These are phyloP conservation scores for Saccharata proteae DNA, from an alignment of 2,329 filamentous ascomycete genomes.

Conservation along the genomic window DNA sequence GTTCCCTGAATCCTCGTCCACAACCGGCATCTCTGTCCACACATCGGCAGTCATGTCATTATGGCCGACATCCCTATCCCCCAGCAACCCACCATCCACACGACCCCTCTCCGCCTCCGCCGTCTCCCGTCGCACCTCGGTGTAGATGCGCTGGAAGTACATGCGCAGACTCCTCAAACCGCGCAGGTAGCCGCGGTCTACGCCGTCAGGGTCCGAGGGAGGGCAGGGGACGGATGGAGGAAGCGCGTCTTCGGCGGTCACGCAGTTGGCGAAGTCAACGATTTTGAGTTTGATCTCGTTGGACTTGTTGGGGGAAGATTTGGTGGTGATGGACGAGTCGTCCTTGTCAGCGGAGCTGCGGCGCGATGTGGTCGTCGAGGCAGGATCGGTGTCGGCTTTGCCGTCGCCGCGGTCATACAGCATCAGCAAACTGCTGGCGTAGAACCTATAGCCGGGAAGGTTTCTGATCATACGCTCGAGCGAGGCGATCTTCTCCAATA, in stretches of 20 bases:
- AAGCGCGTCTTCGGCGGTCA: constrained; percentile 67
- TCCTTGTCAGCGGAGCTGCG: constrained; percentile 15
- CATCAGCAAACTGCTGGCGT: constrained; percentile 88
- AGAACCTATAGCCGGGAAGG: constrained; percentile 81
- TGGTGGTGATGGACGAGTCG: constrained; percentile 11
- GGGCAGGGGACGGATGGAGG: constrained; percentile 56
- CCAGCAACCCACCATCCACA: constrained; percentile 24
- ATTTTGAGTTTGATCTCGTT: constrained; percentile 80
- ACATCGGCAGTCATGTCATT: constrained; percentile 18
- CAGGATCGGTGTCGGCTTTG: constrained; percentile 27
- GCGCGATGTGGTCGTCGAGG: constrained; percentile 10
- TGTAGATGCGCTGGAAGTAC: constrained; percentile 81
- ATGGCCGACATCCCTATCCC: constrained; percentile 20
- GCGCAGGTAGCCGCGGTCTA: constrained; percentile 81
- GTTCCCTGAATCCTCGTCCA: constrained; percentile 22
- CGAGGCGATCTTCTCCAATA: constrained; percentile 70
- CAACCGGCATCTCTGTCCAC: constrained; percentile 22
- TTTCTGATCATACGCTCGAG: constrained; percentile 73
- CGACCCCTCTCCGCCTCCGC: constrained; percentile 33
- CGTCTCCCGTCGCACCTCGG: constrained; percentile 47
- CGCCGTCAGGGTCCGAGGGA: constrained; percentile 64
- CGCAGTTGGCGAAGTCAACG: constrained; percentile 95
- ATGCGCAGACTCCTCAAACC: constrained; percentile 65
- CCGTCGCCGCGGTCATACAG: constrained; percentile 79
- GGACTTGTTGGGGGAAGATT: constrained; percentile 14